Base-by-base conservation (phyloP, 371 early-diverging fungal species). In the Mortierella sp. region DNA sequence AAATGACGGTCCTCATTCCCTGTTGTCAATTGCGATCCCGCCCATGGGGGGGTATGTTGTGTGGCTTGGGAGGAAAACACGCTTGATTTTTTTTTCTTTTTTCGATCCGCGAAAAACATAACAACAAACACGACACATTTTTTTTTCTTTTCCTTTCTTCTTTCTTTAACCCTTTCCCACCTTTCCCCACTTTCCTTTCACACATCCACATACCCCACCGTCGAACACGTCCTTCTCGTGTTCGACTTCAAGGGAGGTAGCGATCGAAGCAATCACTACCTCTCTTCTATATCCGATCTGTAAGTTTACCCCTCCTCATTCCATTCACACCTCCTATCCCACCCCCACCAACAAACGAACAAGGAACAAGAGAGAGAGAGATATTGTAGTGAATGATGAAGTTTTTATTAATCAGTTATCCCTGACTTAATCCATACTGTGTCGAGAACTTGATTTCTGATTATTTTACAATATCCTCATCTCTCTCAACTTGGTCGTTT, bases 381-480 rank as follows among this genome's bases (percentile, higher is more conserved):
- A 12, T 35, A 35, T 24, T 65, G 65, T 60, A 60, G 29, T 75
- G 71, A 63, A 75, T 79, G 77, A 79, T 80, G 75, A 80, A 83
- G 38, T 72, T 76, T 55, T 65, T 74, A 75, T 73, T 87, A 83
- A 79, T 80, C 89, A 90, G 90, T 91, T 90, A 91, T 91, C 90
- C 91, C 90, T 91, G 90, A 78, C 90, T 89, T 88, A 90, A 86
- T 77, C 77, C 72, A 56, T n/a, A 60, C 81, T 70, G n/a, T 85
- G 88, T 87, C 80, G 89, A 88, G 73, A 84, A 75, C 71, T 83
- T 84, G 75, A 75, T 75, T 72, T 79, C 80, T 80, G 80, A 80
- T 63, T 35, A 29, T 32, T 35, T 24, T 60, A 60, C 60, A 60
- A 65, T 18, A 29, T 29, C n/a, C 35, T 35, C 63, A 12, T 63